Base-by-base conservation (phyloP, 2,329 filamentous ascomycete genomes). In the Pestalotiopsis sp. region DNA sequence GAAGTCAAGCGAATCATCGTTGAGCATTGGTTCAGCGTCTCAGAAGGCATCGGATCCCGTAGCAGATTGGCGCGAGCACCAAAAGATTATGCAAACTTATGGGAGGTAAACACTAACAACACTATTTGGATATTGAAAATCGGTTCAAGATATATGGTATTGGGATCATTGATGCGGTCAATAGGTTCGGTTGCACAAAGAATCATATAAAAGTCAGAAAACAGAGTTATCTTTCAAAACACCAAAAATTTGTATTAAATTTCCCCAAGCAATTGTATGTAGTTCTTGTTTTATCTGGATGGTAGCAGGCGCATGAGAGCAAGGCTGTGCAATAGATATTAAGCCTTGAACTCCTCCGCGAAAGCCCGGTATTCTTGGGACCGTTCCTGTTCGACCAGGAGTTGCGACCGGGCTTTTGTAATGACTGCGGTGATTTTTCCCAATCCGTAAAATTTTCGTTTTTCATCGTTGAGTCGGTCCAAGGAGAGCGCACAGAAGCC, bases 11-110 rank as follows among this genome's bases (percentile, higher is more conserved):
- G 64, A 27, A 36, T 4, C 14, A 27, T 49, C 9, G 36, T 17
- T 39, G n/a, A 1, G 1, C 31, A 17, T 17, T 17, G 25, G n/a
- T 31, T 41, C 31, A 9, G 20, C 5, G 5, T 3, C 59, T 20
- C 17, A 52, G 49, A 12, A 66, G 49, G 14, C 31, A 5, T 66
- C 38, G 64, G 64, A 66, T 41, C 64, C 56, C 11, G 31, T 66
- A 7, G 39, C 25, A 3, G 52, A 36, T 17, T 66, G 64, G 64
- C 45, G 31, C 9, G 64, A 66, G 64, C 64, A 66, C 38, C n/a
- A 38, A 5, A 49, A 49, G 23, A 23, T 41, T 4, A 64, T 64
- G 41, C n/a, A 45, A 20, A 64, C 23, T 23, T 31, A 13, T 31
- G 39, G 59, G 3, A 41, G 59, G 17, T 17, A 17, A 61, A 36